Evolutionary conservation across 73 alveolate species (phyloP), one percentile per base, ranked within the genome.

Genomic region (Paramecium octaurelia): DNA sequence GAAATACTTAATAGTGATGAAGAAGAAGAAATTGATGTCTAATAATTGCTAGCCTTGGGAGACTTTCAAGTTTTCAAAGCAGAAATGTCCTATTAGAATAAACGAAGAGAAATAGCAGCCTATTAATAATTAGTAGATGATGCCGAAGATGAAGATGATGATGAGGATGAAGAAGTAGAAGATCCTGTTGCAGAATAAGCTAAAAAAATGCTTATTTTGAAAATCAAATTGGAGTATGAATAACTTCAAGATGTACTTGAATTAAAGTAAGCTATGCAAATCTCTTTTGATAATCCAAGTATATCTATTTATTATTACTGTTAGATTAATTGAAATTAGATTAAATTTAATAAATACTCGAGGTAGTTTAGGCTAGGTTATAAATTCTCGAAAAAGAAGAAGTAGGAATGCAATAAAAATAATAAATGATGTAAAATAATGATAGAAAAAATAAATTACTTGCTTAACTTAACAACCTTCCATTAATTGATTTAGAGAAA

Each of bases 11-110:
- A 43, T 20, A 44, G 68, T n/a, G 76, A 80, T 27, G 87, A 36
- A 6, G 29, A 73, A 8, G 58, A 71, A 11, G 71, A 77, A 14
- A 46, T 77, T 77, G 90, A 77, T 8, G 24, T 77, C 6, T 44
- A 77, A 24, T 42, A 77, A 43, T 77, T 77, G 24, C 9, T 77
- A 42, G 69, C 73, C 20, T 42, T 77, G 44, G 90, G 90, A 14
- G 90, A 77, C 43, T 77, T 43, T 34, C 4, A 77, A 46, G 90
- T 42, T 21, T 77, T 42, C 46, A 42, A 77, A 23, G 90, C 90
- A 43, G 73, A 77, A 77, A 77, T 77, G 90, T 12, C 90, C n/a
- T 40, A 42, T 77, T 20, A 77, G 23, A 77, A 77, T 77, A 77
- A 77, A 40, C 24, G 16, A 16, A 77, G 90, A 77, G 90, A 77